Evolutionary conservation across 106 monocot species (phyloP).

Genomic region (Dioscorea zingiberensis): DNA sequence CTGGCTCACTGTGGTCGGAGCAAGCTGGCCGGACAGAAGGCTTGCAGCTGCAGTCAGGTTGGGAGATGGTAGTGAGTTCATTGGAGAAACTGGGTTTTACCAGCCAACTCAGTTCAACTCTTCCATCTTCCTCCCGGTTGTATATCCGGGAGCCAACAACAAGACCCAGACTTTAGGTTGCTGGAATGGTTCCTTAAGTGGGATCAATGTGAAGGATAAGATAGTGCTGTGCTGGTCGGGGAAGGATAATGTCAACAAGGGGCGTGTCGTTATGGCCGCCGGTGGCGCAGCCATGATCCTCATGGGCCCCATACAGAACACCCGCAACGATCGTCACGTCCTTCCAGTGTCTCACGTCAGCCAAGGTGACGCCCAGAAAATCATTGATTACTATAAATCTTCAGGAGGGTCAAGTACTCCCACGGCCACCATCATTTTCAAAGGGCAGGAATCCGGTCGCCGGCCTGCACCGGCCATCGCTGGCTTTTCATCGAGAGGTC

Average conservation of each 20-base stretch:
- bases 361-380: too few species aligned
- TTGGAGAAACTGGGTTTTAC: conserved; percentile 7
- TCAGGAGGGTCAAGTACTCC: too few species aligned
- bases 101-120: neutral
- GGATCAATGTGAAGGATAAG: conserved; percentile 4
- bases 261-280: conserved; percentile 15
- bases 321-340: too few species aligned
- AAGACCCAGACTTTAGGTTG: neutral
- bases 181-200: neutral
- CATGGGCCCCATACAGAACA: neutral
- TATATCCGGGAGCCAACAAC: neutral
- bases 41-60: conserved; percentile 8
- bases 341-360: too few species aligned
- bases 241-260: conserved; percentile 1
- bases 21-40: conserved; percentile 8
- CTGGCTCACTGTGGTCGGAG: conserved; percentile 18
- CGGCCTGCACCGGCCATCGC: too few species aligned
- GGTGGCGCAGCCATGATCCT: conserved; percentile 41
- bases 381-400: too few species aligned
- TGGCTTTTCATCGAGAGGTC: too few species aligned
- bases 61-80: conserved; percentile 5
- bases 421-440: too few species aligned
- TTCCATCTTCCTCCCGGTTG: conserved; percentile 2
- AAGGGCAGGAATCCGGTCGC: too few species aligned
- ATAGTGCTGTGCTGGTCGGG: conserved; percentile 20